Evolutionary conservation across 495 filamentous ascomycete genomes (phyloP), one percentile per base, ranked within the genome.

Genomic region (Bombardia bombarda): DNA sequence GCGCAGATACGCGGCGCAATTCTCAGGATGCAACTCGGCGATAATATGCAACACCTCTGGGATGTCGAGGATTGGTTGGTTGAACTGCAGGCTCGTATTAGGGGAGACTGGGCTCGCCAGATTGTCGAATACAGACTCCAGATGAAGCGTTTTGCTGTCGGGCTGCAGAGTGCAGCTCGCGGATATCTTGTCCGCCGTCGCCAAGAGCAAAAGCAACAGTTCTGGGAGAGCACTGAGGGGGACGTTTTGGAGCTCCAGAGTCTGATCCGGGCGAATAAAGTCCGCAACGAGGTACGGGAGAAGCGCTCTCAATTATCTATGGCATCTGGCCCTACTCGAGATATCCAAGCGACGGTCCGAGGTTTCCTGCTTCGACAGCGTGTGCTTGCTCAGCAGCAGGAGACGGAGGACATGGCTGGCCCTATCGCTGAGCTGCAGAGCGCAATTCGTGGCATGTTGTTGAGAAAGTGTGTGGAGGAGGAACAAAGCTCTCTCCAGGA

Each of bases 1-100:
- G 75, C 84, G 17, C 87, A 95, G 55, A 77, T 87, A n/a, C 75
- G 84, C 46, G 93, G 90, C 13, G 86, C 88, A 7, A 60, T 90
- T 42, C 48, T 86, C 18, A 77, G 93, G 37, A 66, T 95, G 61
- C 74, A 74, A 43, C 78, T 96, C 10, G 90, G 89, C 13, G 65
- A 84, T 8, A 73, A 73, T 36, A 96, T 97, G 90, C 84, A 92
- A 52, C 60, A 76, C 22, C 69, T 97, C n/a, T 97, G 93, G 92
- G 82, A 93, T 51, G 75, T 75, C 9, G 93, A 99, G 62, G 75
- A 80, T 10, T 67, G 74, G 57, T 65, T 97, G 13, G 60, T 89
- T 24, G 80, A 92, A 30, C 66, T 99, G 21, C 93, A 99, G 58
- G 77, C 90, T 3, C 76, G 78, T 24, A 77, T 96, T 23, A 77